Conservation (phyloP, 2,329 filamentous ascomycete species). For the Apiospora aurea region DNA sequence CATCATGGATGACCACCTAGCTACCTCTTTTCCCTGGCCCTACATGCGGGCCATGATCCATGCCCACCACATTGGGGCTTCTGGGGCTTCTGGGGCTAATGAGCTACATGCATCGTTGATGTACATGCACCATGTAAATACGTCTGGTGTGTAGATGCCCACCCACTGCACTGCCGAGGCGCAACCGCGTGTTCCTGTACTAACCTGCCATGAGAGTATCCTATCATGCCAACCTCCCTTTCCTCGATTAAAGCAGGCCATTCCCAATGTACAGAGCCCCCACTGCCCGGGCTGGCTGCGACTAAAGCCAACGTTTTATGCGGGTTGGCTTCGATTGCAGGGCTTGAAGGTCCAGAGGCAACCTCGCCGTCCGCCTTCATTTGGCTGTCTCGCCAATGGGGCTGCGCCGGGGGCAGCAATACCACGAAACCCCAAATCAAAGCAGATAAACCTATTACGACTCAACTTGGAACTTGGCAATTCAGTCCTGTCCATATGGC, state of each 20-base stretch:
- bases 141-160: background rate
- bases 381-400: background rate
- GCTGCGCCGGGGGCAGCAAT: background rate
- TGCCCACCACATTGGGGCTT: background rate
- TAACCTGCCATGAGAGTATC: background rate
- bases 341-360: constrained; percentile 1
- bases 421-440: background rate
- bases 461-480: background rate
- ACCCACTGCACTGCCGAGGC: constrained; percentile 1
- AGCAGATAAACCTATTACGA: background rate
- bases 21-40: background rate
- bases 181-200: background rate
- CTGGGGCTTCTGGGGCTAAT: background rate
- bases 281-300: constrained; percentile 1
- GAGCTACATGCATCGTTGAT: background rate
- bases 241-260: constrained; percentile 7
- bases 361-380: background rate
- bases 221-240: background rate
- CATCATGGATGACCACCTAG: background rate
- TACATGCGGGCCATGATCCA: constrained; percentile 1
- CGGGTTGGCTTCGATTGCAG: constrained; percentile 17
- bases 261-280: constrained; percentile 8
- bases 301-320: constrained; percentile 20
- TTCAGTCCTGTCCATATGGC: background rate
- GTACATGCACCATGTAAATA: no score